Conservation (phyloP, 139 green algal genomes). For the Chlorella sp. region DNA sequence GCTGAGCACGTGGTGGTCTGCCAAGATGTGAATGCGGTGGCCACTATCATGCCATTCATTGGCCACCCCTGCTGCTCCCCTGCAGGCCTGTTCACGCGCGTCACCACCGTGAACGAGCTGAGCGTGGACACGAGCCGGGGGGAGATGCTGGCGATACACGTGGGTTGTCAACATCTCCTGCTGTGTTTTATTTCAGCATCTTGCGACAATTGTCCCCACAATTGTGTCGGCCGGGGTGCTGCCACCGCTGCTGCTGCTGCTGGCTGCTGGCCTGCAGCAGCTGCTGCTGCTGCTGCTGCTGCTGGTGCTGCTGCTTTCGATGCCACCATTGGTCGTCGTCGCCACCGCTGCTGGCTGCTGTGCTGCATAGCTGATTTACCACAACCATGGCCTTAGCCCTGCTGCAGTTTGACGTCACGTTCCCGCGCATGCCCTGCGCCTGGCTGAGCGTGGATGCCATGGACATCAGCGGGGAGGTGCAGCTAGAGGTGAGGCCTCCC, state of each 20-base stretch:
- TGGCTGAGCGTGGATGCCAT: slow-evolving; percentile 96
- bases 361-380: too few species aligned
- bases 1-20: too few species aligned
- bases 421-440: slow-evolving; percentile 88
- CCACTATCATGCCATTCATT: too few species aligned
- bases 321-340: not conserved
- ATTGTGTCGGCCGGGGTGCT: too few species aligned
- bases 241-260: not conserved
- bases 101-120: slow-evolving; percentile 80
- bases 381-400: too few species aligned
- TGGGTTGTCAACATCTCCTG: too few species aligned
- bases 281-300: not conserved
- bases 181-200: too few species aligned
- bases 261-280: not conserved
- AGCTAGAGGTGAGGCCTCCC: slow-evolving; percentile 77
- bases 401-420: slow-evolving; percentile 91
- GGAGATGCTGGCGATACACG: slow-evolving; percentile 91
- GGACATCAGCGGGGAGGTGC: slow-evolving; percentile 95
- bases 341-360: not conserved
- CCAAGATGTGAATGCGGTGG: too few species aligned
- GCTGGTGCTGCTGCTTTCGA: not conserved
- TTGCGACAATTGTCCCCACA: too few species aligned
- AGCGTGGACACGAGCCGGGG: slow-evolving; percentile 87
- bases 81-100: slow-evolving; percentile 79
- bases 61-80: not conserved